Evolutionary conservation across 148 eudicot species (phyloP), one percentile per base, ranked within the genome.

Genomic region (Heliamphora exappendiculata): DNA sequence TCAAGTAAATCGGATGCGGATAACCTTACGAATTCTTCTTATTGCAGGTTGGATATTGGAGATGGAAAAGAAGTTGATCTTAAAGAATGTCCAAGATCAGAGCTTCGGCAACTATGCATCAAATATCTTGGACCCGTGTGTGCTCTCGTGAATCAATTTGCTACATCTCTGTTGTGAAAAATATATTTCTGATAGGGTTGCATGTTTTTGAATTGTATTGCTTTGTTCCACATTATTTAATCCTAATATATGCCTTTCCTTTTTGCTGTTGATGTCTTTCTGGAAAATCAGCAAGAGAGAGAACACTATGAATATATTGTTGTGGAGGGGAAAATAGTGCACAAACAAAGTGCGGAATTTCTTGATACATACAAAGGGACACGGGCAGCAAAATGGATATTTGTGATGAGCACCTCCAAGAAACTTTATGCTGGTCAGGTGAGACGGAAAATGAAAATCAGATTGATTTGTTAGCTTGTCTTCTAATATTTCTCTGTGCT

Each of bases 71-170:
- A 90, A 50, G 82, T 94, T 45, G 94, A 94, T 55, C 92, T 90
- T 6, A 60, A 85, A 78, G 87, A 82, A 70, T 94, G 96, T 76
- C 82, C 94, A n/a, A 87, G 96, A 81, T 88, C 90, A 64, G 85
- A 85, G 83, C 90, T 94, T 69, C 91, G 88, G 22, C 78, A 88
- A 39, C 97, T 90, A 57, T 90, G 91, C 83, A 92, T 94, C 79
- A 92, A 83, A 82, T 94, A 94, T 89, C 93, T 94, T 70, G 98
- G 98, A 81, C 98, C 98, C 24, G 98, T 94, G 90, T 60, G 93
- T 86, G 74, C 73, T 78, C 72, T 75, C 36, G 33, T 24, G 11
- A 41, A 55, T 78, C 59, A 60, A 54, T 74, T 72, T 22, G 75
- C 57, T 39, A 75, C 50, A 79, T 37, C 22, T 22, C n/a, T 44